A percentile compares a stretch with the other conserved stretches of the same genome.
phyloP scores from a whole-genome alignment of 2,329 filamentous ascomycete species.

The Beauveria sp. region DNA sequence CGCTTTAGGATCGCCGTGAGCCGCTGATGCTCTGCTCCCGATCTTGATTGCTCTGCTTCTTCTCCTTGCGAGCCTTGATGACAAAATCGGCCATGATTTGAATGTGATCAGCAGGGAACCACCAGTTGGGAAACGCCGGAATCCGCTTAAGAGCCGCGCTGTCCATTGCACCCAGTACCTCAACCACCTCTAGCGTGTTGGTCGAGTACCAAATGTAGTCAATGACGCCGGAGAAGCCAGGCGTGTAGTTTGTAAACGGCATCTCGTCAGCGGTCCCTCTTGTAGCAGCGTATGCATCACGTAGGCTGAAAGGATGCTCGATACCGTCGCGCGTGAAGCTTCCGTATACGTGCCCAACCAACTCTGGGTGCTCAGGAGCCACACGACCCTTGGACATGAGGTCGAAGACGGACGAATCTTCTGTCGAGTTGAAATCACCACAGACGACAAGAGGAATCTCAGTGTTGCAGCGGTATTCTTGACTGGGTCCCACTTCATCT shows the following conservation, averaged over 20 bases:
- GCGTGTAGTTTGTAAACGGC: conserved; percentile 93
- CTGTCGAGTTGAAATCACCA: conserved; percentile 91
- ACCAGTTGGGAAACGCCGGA: conserved; percentile 87
- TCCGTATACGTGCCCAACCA: conserved; percentile 77
- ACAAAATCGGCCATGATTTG: conserved; percentile 84
- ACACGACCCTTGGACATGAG: conserved; percentile 76
- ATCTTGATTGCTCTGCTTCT: conserved; percentile 54
- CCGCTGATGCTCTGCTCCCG: conserved; percentile 39
- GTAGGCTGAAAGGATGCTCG: conserved; percentile 87
- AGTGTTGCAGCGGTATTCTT: conserved; percentile 77
- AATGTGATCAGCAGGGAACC: conserved; percentile 90
- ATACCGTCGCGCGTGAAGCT: conserved; percentile 90
- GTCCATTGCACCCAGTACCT: conserved; percentile 80
- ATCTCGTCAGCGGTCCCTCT: conserved; percentile 77
- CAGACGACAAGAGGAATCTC: conserved; percentile 89
- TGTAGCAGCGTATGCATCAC: conserved; percentile 79
- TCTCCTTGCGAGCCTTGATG: conserved; percentile 80
- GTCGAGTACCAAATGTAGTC: conserved; percentile 98
- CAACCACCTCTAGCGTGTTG: conserved; percentile 76
- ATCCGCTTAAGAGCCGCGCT: conserved; percentile 77
- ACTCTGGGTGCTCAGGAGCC: conserved; percentile 69
- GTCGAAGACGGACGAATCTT: conserved; percentile 84
- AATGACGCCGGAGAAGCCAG: conserved; percentile 83
- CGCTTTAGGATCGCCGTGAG: background rate
- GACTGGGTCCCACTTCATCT: conserved; percentile 53